These are phyloP conservation scores for Saccharomyces hybrid DNA, from an alignment of 1,139 yeast genomes.

Conservation along the genomic window DNA sequence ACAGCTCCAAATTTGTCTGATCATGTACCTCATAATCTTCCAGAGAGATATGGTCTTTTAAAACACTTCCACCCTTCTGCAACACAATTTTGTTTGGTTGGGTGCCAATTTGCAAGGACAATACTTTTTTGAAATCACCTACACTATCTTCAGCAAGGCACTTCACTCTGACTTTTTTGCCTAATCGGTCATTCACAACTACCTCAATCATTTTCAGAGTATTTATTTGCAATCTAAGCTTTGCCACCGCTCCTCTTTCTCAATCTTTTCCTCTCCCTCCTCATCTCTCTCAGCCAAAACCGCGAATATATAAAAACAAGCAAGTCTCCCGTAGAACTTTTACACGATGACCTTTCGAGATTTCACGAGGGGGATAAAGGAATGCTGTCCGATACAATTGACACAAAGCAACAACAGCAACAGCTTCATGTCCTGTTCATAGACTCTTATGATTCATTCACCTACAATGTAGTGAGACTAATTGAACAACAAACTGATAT, in stretches of 20 bases:
- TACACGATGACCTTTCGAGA: not conserved
- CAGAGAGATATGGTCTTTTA: slow-evolving; percentile 80
- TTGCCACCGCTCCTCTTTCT: not conserved
- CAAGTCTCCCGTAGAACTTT: not conserved
- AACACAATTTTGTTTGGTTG: slow-evolving; percentile 58
- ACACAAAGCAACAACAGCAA: slow-evolving; percentile 5
- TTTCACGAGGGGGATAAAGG: not conserved
- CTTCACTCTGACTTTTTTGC: slow-evolving; percentile 80
- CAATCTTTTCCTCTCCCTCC: not conserved
- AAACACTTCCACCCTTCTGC: slow-evolving; percentile 71
- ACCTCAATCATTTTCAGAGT: slow-evolving; percentile 39
- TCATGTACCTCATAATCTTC: slow-evolving; percentile 92
- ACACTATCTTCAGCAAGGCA: slow-evolving; percentile 78
- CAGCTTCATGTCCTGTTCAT: slow-evolving; percentile 44
- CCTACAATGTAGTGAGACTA: slow-evolving; percentile 67
- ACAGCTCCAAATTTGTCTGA: slow-evolving; percentile 80
- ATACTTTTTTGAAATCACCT: slow-evolving; percentile 84
- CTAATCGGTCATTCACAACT: slow-evolving; percentile 49
- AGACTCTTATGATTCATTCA: slow-evolving; percentile 92
- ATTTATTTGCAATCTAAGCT: not conserved
- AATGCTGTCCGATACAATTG: not conserved
- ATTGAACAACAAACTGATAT: slow-evolving; percentile 35
- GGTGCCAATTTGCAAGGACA: slow-evolving; percentile 58
- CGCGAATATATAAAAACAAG: not conserved
- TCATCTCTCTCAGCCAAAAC: not conserved